Evolutionary conservation across 192 early-diverging fungal species (phyloP), one percentile per base, ranked within the genome.

Genomic region (Gigaspora rosea): DNA sequence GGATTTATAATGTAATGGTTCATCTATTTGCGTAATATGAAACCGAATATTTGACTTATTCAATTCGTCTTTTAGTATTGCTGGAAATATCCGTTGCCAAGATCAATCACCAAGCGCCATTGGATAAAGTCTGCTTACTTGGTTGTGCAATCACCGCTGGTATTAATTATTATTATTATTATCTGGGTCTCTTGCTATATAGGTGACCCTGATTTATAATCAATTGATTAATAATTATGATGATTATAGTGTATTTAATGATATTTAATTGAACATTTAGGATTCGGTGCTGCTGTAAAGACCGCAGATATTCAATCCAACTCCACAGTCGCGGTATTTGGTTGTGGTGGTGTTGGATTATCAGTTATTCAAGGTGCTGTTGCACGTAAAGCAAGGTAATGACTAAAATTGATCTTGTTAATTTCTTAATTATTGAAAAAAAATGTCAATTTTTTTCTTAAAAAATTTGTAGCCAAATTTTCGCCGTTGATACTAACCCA

Each of bases 121-220:
- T 97, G 35, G 92, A 97, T 75, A 93, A 92, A 73, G 85, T 95
- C 70, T 96, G 95, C 79, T 86, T 99, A 47, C 87, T 99, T 58
- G 97, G 97, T 18, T 99, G 97, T 79, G 97, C 96, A 47, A 91
- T 99, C 51, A 96, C 97, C 27, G 97, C 97, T 22, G 97, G 95
- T 36, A 63, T 10, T 18, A 18, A 63, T 63, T 63, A 11, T 33
- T 63, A 63, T 20, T 22, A n/a, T 13, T 18, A 56, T 56, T 56
- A 5, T 56, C 13, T 54, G 11, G 52, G 3, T 5, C 18, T 16
- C 11, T 54, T 56, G 11, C 12, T 15, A 4, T n/a, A 15, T 18
- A 56, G 27, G 27, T 27, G 27, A 27, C 27, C 27, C 27, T 27
- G 27, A 11, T 18, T 15, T 56, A 56, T 41, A 7, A 41, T 41